Evolutionary conservation across 2,329 filamentous ascomycete species (phyloP), one percentile per base, ranked within the genome.

Genomic region (Sporothrix phasma): DNA sequence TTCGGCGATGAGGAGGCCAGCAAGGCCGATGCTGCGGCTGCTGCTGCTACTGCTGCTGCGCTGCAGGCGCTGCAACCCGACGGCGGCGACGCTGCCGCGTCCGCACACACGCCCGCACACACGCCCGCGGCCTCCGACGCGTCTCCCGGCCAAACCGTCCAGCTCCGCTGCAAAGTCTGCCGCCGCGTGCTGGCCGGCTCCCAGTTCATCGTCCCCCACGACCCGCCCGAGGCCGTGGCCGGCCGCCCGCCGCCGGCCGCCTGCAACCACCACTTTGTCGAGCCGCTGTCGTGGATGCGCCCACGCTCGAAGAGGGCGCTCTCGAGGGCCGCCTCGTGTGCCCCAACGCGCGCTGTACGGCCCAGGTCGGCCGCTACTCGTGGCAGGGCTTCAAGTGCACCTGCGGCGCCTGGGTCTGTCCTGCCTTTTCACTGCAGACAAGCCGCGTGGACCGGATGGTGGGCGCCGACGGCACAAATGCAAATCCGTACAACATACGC

Each of bases 321-420:
- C 80, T 97, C 26, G 90, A 92, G 66, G 94, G 94, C 26, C 86
- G 93, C 10, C 80, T 99, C 37, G 84, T 86, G 65, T 99, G 94
- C 71, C 93, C 94, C 10, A 89, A 87, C 69, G 65, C 73, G 8
- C 88, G 88, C 71, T 99, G 94, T 74, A 85, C 84, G 54, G 86
- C 89, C 46, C 91, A 90, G 61, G 85, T 97, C 56, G 94, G 94
- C 45, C 89, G 94, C 70, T 99, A 97, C 73, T 89, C 93, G 61
- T 99, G 94, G 94, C 91, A 95, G 74, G 94, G 94, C 15, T 88
- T 97, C 81, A 87, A 86, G 73, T 99, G 94, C 77, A 94, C 86
- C 72, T 99, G 94, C 74, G 86, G 88, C 43, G 85, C 88, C 67
- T 97, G 94, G 93, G 82, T 97, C 24, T 89, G 92, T 60, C 93